These are phyloP conservation scores for Paspalum vaginatum DNA, from an alignment of 176 grass and related monocot species.

Conservation along the genomic window DNA sequence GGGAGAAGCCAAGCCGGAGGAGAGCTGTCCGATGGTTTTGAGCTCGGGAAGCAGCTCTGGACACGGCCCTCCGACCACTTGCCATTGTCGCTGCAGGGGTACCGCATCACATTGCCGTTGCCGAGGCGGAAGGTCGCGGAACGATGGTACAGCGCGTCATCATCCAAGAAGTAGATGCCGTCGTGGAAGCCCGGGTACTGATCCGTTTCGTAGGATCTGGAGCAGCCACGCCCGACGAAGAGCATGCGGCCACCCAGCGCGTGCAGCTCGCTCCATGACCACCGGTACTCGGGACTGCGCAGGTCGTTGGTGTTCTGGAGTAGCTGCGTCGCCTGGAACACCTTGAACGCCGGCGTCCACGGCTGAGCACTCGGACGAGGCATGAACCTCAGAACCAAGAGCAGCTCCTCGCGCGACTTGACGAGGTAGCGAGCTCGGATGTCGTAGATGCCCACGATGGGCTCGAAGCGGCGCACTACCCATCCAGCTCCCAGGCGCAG, in stretches of 20 bases:
- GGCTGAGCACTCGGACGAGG: accelerated
- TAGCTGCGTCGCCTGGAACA: background rate
- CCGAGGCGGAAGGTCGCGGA: too few species aligned
- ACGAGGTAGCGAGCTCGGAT: background rate
- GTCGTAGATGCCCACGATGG: background rate
- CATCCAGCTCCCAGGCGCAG: too few species aligned
- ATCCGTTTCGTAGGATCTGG: too few species aligned
- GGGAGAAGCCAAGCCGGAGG: too few species aligned
- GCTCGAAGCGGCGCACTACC: too few species aligned
- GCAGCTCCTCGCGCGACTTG: background rate
- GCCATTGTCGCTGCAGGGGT: too few species aligned
- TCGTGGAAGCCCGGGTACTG: too few species aligned
- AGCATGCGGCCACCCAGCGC: background rate
- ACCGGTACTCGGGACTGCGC: background rate
- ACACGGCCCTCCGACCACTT: too few species aligned
- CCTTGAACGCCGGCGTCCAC: background rate
- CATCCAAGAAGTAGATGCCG: too few species aligned
- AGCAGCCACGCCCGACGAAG: background rate
- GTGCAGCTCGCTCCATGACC: background rate
- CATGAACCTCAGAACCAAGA: background rate
- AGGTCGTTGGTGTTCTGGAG: background rate
- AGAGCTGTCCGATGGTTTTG: too few species aligned
- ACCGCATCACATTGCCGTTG: too few species aligned
- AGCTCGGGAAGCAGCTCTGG: too few species aligned
- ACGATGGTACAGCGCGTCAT: background rate